A percentile compares a stretch with the other conserved stretches of the same genome.
Conservation (phyloP, 768 basidiomycete genomes). For the Fibroporia radiculosa region DNA sequence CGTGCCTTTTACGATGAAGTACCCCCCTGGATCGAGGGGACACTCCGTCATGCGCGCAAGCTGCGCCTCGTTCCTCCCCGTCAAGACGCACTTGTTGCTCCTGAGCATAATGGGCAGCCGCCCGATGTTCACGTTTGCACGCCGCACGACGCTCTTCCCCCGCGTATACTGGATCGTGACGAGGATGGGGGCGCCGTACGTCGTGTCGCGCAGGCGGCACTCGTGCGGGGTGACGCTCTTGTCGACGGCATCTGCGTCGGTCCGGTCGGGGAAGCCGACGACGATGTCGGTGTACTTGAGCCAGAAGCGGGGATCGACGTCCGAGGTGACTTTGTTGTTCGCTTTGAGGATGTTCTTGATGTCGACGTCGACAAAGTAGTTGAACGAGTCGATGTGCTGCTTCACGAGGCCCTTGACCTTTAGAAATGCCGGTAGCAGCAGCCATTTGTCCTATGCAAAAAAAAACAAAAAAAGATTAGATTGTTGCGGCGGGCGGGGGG, state of each 20-base stretch:
- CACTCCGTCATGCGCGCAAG: slow-evolving; percentile 96
- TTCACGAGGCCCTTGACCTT: slow-evolving; percentile 98
- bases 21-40: slow-evolving; percentile 97
- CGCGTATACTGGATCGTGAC: slow-evolving; percentile 95
- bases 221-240: slow-evolving; percentile 91
- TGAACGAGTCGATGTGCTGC: slow-evolving; percentile 98
- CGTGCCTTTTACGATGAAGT: slow-evolving; percentile 98
- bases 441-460: slow-evolving; percentile 86
- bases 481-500: background rate
- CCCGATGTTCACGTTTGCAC: slow-evolving; percentile 80
- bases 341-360: slow-evolving; percentile 95
- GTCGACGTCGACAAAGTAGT: slow-evolving; percentile 96
- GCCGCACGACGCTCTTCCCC: slow-evolving; percentile 80
- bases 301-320: slow-evolving; percentile 95
- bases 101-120: slow-evolving; percentile 94
- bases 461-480: slow-evolving; percentile 3
- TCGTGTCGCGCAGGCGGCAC: slow-evolving; percentile 91
- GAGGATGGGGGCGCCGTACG: slow-evolving; percentile 87
- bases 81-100: slow-evolving; percentile 90
- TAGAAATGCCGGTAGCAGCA: slow-evolving; percentile 90
- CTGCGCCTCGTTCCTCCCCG: slow-evolving; percentile 66
- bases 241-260: slow-evolving; percentile 73
- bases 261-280: slow-evolving; percentile 86
- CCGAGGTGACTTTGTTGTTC: slow-evolving; percentile 90
- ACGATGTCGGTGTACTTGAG: slow-evolving; percentile 94